Evolutionary conservation across 768 basidiomycete species (phyloP).

Genomic region (Omphalotus guepiniiformis): DNA sequence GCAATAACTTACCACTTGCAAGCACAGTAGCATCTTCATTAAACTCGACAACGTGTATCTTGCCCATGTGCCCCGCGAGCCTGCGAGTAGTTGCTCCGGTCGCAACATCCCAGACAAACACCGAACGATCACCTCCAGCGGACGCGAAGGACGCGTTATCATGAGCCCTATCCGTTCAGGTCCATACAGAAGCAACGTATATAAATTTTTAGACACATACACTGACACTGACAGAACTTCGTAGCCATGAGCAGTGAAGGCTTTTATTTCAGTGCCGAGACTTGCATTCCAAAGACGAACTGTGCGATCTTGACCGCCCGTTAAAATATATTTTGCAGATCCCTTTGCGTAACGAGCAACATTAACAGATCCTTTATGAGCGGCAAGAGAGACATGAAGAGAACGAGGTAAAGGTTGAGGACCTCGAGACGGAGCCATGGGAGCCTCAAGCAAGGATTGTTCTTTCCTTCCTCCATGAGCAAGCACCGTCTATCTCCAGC

Average conservation of each 20-base stretch:
- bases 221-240: constrained; percentile 90
- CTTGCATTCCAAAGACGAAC: constrained; percentile 90
- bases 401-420: constrained; percentile 50
- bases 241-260: constrained; percentile 89
- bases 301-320: constrained; percentile 88
- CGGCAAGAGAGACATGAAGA: constrained; percentile 57
- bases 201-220: constrained; percentile 45
- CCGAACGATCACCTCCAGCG: constrained; percentile 88
- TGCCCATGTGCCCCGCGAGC: constrained; percentile 85
- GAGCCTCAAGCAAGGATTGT: constrained; percentile 6
- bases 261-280: constrained; percentile 85
- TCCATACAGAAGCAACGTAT: no score
- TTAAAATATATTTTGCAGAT: constrained; percentile 82
- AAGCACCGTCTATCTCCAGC: constrained; percentile 49
- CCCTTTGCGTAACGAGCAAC: constrained; percentile 91
- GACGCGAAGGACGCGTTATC: constrained; percentile 95
- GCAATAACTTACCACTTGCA: constrained; percentile 65
- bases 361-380: constrained; percentile 84
- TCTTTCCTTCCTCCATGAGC: constrained; percentile 31
- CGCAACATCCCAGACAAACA: constrained; percentile 95
- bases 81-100: constrained; percentile 80
- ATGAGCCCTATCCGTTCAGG: constrained; percentile 52
- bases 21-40: constrained; percentile 83
- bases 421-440: constrained; percentile 54
- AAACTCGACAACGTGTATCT: constrained; percentile 88